These are phyloP conservation scores for Aspergillus egyptiacus DNA, from an alignment of 495 filamentous ascomycete genomes.

Conservation along the genomic window DNA sequence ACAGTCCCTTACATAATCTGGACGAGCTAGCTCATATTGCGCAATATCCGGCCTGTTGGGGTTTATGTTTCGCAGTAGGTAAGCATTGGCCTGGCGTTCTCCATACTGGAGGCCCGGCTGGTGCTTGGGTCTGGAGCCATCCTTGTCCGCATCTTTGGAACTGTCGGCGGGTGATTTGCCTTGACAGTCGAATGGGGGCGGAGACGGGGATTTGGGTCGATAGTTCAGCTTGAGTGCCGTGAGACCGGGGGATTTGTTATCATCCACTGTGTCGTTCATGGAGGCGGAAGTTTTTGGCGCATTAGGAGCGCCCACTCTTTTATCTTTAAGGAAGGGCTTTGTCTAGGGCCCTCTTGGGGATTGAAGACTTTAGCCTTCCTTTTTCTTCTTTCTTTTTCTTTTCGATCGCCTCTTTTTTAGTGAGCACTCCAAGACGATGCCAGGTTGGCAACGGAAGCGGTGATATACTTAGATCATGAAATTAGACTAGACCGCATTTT, in stretches of 20 bases:
- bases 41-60: neutral
- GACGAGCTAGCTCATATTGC: neutral
- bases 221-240: slow-evolving; percentile 20
- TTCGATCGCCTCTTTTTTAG: neutral
- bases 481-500: neutral
- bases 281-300: slow-evolving; percentile 30
- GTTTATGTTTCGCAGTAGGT: slow-evolving; percentile 24
- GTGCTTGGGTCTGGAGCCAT: slow-evolving; percentile 12
- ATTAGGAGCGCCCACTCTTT: slow-evolving; percentile 29
- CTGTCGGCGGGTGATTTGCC: neutral
- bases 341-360: slow-evolving; percentile 4
- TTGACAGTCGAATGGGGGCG: slow-evolving; percentile 26
- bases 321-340: neutral
- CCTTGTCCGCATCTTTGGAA: slow-evolving; percentile 1
- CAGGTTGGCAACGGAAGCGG: neutral
- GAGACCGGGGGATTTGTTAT: slow-evolving; percentile 38
- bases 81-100: slow-evolving; percentile 32
- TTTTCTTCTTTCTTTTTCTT: slow-evolving; percentile 5
- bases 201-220: slow-evolving; percentile 17
- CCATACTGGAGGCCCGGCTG: slow-evolving; percentile 18
- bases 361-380: neutral
- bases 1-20: neutral
- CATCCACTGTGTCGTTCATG: slow-evolving; percentile 43
- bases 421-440: slow-evolving; percentile 8
- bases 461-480: slow-evolving; percentile 5